Evolutionary conservation across 1,139 yeast genomes (phyloP).

Genomic region (Taphrina betulina): DNA sequence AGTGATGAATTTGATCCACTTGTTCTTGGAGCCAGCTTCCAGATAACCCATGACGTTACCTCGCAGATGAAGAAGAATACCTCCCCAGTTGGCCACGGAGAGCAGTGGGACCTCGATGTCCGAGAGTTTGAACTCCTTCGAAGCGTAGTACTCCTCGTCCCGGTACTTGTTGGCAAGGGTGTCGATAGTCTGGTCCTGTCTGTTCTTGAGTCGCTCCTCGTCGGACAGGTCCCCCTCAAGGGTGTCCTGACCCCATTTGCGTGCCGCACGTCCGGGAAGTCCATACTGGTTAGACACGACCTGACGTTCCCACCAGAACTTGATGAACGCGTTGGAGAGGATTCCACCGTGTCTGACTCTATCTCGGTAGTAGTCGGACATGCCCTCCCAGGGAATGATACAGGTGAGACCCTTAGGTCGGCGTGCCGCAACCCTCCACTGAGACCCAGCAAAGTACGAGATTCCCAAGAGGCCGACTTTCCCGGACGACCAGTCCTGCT

Average conservation of each 20-base stretch:
- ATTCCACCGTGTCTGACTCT: slow-evolving; percentile 5
- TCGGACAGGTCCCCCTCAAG: neutral
- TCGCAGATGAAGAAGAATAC: slow-evolving; percentile 1
- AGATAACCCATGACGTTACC: slow-evolving; percentile 3
- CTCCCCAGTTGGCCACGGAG: slow-evolving; percentile 2
- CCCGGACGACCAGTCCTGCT: neutral
- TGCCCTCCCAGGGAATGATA: slow-evolving; percentile 9
- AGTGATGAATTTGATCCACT: slow-evolving; percentile 1
- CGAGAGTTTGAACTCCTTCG: neutral
- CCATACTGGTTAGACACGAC: slow-evolving; percentile 7
- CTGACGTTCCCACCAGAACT: slow-evolving; percentile 9
- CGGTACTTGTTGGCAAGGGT: neutral
- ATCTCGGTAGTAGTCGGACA: slow-evolving; percentile 9
- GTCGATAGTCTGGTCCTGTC: slow-evolving; percentile 6
- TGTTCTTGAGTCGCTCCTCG: neutral
- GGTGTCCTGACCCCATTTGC: slow-evolving; percentile 5
- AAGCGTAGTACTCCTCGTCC: neutral
- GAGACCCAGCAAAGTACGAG: slow-evolving; percentile 7
- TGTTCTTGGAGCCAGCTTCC: slow-evolving; percentile 6
- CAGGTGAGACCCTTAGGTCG: slow-evolving; percentile 7
- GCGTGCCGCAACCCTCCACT: slow-evolving; percentile 6
- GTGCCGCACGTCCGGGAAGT: neutral
- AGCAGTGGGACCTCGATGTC: slow-evolving; percentile 6
- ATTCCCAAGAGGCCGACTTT: slow-evolving; percentile 4
- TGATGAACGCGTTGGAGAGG: neutral